Evolutionary conservation across 352 stramenopile genomes (phyloP).

Genomic region (Thalassiosira mediterranea): DNA sequence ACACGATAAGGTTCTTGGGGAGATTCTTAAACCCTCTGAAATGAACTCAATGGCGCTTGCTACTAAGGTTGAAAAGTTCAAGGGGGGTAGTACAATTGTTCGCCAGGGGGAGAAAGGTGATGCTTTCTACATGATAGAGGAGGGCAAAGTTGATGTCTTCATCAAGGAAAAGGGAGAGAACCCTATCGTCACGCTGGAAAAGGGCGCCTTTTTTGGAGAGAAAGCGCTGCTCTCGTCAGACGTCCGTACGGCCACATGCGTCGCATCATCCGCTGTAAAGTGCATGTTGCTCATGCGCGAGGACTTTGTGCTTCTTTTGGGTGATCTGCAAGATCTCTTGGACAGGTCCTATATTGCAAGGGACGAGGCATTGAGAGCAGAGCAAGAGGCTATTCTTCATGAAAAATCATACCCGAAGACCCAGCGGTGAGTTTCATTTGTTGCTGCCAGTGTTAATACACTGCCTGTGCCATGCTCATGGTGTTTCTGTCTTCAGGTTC

Average conservation of each 20-base stretch:
- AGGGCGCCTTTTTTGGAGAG: constrained; percentile 81
- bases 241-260: constrained; percentile 80
- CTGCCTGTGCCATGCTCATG: too few species aligned
- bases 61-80: constrained; percentile 65
- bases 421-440: too few species aligned
- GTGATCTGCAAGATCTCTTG: constrained; percentile 81
- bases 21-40: constrained; percentile 75
- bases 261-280: constrained; percentile 59
- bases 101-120: constrained; percentile 80
- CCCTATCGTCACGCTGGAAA: constrained; percentile 55
- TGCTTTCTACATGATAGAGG: constrained; percentile 83
- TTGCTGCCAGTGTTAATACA: too few species aligned
- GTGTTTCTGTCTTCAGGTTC: too few species aligned
- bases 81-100: constrained; percentile 81
- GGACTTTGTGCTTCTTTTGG: constrained; percentile 93
- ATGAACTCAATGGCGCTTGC: constrained; percentile 80
- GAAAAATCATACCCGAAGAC: constrained; percentile 12
- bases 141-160: constrained; percentile 68
- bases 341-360: constrained; percentile 32
- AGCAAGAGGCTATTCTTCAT: constrained; percentile 2
- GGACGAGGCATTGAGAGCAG: too few species aligned
- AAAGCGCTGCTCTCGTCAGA: constrained; percentile 92
- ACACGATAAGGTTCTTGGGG: constrained; percentile 50
- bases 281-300: constrained; percentile 89
- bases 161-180: constrained; percentile 51